Evolutionary conservation across 495 filamentous ascomycete genomes (phyloP).

Genomic region (Pyrenula massariospora): DNA sequence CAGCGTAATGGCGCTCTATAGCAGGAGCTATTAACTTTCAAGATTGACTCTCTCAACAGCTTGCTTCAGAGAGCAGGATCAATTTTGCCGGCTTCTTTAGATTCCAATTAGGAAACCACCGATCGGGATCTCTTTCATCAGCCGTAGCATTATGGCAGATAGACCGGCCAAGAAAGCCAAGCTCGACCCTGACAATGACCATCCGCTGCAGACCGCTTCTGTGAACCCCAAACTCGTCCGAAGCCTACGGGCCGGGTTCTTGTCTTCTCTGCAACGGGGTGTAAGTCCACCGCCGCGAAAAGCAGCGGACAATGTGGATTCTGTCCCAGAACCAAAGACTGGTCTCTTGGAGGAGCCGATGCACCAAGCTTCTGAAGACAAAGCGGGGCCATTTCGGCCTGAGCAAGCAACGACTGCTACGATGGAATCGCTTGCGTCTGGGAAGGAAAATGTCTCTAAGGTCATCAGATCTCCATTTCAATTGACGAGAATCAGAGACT

Average conservation of each 20-base stretch:
- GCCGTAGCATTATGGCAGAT: neutral
- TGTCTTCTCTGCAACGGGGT: neutral
- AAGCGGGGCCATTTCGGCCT: too few relatives aligned
- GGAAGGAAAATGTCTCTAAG: neutral
- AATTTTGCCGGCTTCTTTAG: too few relatives aligned
- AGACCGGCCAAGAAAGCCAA: neutral
- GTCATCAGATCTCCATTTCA: slow-evolving; percentile 53
- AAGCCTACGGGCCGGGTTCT: neutral
- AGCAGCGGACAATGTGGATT: neutral
- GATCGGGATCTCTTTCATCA: too few relatives aligned
- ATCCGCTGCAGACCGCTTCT: neutral
- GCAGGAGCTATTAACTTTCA: too few relatives aligned
- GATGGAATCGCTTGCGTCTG: neutral
- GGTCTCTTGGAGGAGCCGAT: neutral
- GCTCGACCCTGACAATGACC: neutral
- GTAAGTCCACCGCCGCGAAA: neutral
- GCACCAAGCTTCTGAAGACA: too few relatives aligned
- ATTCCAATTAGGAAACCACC: too few relatives aligned
- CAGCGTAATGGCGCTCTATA: too few relatives aligned
- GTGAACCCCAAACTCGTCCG: neutral
- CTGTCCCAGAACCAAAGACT: neutral
- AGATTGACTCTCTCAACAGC: too few relatives aligned
- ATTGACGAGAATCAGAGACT: slow-evolving; percentile 58
- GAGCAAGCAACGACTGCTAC: neutral
- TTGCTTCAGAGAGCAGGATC: too few relatives aligned